Percentiles rank a stretch among this genome's conserved stretches.
phyloP scores from a whole-genome alignment of 305 asterid genomes.

The Solanum aculeatissimum region DNA sequence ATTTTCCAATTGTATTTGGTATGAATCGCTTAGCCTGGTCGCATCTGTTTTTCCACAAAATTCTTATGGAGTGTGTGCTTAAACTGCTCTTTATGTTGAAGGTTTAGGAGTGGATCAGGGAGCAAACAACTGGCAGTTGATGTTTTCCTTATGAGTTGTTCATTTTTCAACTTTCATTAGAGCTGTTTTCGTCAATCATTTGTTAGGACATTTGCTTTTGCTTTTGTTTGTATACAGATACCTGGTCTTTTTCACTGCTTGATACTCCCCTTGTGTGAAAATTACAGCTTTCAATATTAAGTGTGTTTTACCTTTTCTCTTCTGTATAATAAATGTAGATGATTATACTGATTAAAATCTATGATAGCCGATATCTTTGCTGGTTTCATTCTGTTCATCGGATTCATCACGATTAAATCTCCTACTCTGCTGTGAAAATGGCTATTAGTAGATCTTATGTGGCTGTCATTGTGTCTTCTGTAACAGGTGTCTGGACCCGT shows the following conservation, averaged over 20 bases:
- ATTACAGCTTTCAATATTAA: neutral
- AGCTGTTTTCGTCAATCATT: neutral
- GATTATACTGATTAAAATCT: neutral
- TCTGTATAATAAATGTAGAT: neutral
- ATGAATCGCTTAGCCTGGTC: neutral
- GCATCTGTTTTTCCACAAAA: neutral
- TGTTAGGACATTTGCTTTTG: neutral
- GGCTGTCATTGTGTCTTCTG: neutral
- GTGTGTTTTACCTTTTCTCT: neutral
- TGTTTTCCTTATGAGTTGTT: neutral
- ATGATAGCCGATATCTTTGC: neutral
- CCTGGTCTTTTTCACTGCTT: neutral
- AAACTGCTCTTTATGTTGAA: neutral
- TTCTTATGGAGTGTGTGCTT: neutral
- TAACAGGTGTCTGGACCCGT: slow-evolving; percentile 92
- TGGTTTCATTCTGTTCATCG: neutral
- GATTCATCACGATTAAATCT: neutral
- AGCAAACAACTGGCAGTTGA: neutral
- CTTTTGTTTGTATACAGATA: neutral
- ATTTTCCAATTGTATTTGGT: neutral
- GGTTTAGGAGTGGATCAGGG: neutral
- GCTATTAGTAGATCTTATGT: neutral
- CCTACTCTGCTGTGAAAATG: neutral
- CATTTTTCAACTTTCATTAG: neutral
- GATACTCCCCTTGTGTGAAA: neutral